Base-by-base conservation (phyloP, 2,329 filamentous ascomycete genomes). In the Aureobasidium sp. region DNA sequence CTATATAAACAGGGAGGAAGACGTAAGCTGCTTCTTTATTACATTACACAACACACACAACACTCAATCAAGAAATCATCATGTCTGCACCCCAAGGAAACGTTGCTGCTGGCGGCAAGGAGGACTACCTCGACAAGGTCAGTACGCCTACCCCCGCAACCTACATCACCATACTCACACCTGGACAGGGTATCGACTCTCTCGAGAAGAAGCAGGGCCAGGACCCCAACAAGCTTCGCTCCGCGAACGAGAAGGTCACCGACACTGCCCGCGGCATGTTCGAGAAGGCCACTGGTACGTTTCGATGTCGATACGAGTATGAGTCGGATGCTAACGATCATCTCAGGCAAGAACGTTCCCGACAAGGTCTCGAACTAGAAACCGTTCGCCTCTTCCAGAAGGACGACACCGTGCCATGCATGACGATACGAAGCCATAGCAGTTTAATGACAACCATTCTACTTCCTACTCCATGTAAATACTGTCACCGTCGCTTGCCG, bases 231-330 rank as follows among this genome's bases (percentile, higher is more conserved):
- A 68, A 69, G 64, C 64, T 67, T 47, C 61, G 69, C 38, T 60
- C 58, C 17, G 65, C 65, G 47, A 71, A 71, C 63, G 69, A 71
- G 66, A 71, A 70, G 66, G 63, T 71, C 60, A 69, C 68, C 58
- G 69, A 71, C 53, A 69, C 67, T 60, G 62, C 65, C 17, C 65
- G 69, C 38, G 64, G 60, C 25, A 65, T 67, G 49, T 67, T 70
- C 49, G 69, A 70, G 65, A 69, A 70, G 67, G 60, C 64, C 13
- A 69, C 69, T 17, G 69, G 69, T 58, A 69, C 15, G 38, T 21
- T 31, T 11, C n/a, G 3, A 43, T 15, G 19, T n/a, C 6, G 19
- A 21, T 42, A 19, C 2, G 4, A 27, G 15, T 3, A 33, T 33
- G n/a, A 10, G 11, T n/a, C 21, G 5, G n/a, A 15, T 13, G 9